Evolutionary conservation across 805 yeast species (phyloP).

Genomic region (Spathaspora arborariae): DNA sequence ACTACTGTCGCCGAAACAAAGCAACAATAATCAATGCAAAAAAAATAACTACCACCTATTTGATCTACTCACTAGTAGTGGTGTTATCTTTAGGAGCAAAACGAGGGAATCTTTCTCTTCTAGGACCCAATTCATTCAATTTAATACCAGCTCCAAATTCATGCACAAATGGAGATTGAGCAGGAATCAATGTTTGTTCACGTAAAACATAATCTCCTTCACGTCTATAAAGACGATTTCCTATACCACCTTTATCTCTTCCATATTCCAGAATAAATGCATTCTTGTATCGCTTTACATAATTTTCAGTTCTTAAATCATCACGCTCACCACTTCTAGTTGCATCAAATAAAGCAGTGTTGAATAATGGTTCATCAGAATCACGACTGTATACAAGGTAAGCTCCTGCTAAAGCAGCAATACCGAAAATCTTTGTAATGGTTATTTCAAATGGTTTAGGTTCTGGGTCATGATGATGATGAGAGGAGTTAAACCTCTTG

Average conservation of each 20-base stretch:
- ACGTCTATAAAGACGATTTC: constrained; percentile 39
- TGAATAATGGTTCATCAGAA: constrained; percentile 31
- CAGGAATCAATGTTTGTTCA: not conserved
- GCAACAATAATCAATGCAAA: not conserved
- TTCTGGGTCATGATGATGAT: constrained; percentile 14
- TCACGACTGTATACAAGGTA: constrained; percentile 30
- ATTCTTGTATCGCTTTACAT: constrained; percentile 35
- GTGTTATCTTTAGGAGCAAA: constrained; percentile 31
- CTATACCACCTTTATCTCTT: constrained; percentile 44
- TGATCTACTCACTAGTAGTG: not conserved
- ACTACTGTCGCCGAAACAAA: not conserved
- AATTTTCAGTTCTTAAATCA: constrained; percentile 33
- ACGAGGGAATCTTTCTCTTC: constrained; percentile 38
- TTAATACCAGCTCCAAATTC: constrained; percentile 45
- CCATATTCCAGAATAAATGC: constrained; percentile 40
- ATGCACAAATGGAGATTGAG: constrained; percentile 19
- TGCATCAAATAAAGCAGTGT: constrained; percentile 35
- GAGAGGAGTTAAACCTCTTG: constrained; percentile 19
- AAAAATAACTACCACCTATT: not conserved
- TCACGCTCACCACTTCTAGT: constrained; percentile 26
- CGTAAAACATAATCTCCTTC: constrained; percentile 19
- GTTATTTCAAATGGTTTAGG: constrained; percentile 31
- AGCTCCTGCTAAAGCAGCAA: constrained; percentile 38
- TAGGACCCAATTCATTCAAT: constrained; percentile 41
- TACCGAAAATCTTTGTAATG: constrained; percentile 37